Base-by-base conservation (phyloP, 257 asterid species). In the Primulina eburnea region DNA sequence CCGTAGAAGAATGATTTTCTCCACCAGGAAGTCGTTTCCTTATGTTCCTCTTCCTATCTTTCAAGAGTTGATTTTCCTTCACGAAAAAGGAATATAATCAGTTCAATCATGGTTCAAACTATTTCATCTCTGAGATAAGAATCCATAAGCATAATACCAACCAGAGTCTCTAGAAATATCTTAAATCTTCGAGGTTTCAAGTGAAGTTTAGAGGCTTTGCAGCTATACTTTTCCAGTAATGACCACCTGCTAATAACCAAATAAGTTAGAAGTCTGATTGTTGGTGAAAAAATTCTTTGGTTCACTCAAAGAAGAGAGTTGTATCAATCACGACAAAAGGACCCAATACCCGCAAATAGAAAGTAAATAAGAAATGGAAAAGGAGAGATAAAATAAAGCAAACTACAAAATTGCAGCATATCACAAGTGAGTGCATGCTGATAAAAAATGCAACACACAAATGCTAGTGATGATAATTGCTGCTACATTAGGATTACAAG, bases 141-240 rank as follows among this genome's bases (percentile, higher is more conserved):
- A 68, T 32, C 28, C 18, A 50, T 56, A 47, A 69, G 73, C 53
- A 37, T 53, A 40, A 66, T 69, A 88, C 96, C 82, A 73, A 94
- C 99, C 99, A 94, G 80, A 72, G 95, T 83, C 80, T 92, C 98
- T 50, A 92, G 77, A 81, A 94, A 89, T 72, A 92, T 84, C 88
- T 94, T 94, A 81, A 85, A 91, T 78, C 99, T 94, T 67, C 99
- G 90, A 33, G 99, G 99, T 83, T 94, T 94, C 85, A 94, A 83
- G 86, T 92, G 99, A 72, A 94, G 97, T 88, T 92, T 91, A 68
- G 99, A 94, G 72, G 99, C 95, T 83, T 92, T 94, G 77, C 99
- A 94, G 86, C 99, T 92, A 80, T 87, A 92, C 78, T 94, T 91
- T 82, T 94, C 99, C 89, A 94, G 78, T 66, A 94, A 82, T 35